Conservation (phyloP, 2,329 filamentous ascomycete genomes). For the Hypoxylon sp. region DNA sequence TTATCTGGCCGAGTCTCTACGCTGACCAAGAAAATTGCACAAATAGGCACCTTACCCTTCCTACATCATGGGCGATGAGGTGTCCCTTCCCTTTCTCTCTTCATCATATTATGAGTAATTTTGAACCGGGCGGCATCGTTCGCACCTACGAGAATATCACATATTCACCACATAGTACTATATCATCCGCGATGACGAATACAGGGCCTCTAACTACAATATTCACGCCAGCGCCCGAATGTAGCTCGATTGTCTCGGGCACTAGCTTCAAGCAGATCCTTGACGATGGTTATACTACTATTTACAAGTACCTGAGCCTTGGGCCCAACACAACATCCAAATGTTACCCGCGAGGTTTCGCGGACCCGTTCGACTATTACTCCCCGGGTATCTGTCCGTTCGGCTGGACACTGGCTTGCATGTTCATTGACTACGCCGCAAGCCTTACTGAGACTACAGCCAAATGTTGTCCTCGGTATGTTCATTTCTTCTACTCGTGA, state of each 20-base stretch:
- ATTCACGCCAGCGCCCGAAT: conserved; percentile 27
- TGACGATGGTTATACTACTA: conserved; percentile 25
- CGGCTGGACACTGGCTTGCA: conserved; percentile 28
- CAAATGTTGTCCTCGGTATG: conserved; percentile 36
- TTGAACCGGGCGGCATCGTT: background rate
- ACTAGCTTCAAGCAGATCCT: conserved; percentile 25
- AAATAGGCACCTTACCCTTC: background rate
- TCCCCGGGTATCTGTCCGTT: conserved; percentile 31
- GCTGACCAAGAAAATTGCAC: too few relatives aligned
- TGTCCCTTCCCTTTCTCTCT: background rate
- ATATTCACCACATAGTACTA: background rate
- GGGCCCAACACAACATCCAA: conserved; percentile 28
- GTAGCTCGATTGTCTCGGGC: conserved; percentile 25
- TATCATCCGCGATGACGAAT: conserved; percentile 9
- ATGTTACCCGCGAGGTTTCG: conserved; percentile 30
- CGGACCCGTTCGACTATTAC: conserved; percentile 17
- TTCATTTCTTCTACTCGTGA: background rate
- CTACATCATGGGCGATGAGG: background rate
- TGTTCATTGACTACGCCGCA: conserved; percentile 2
- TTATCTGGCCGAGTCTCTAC: background rate
- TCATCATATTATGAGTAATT: background rate
- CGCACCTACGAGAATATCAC: too few relatives aligned
- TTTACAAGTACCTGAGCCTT: conserved; percentile 31
- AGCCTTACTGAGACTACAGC: conserved; percentile 29
- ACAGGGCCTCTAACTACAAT: conserved; percentile 30